Evolutionary conservation across 768 basidiomycete genomes (phyloP), one percentile per base, ranked within the genome.

Genomic region (Lyophyllum shimeji): DNA sequence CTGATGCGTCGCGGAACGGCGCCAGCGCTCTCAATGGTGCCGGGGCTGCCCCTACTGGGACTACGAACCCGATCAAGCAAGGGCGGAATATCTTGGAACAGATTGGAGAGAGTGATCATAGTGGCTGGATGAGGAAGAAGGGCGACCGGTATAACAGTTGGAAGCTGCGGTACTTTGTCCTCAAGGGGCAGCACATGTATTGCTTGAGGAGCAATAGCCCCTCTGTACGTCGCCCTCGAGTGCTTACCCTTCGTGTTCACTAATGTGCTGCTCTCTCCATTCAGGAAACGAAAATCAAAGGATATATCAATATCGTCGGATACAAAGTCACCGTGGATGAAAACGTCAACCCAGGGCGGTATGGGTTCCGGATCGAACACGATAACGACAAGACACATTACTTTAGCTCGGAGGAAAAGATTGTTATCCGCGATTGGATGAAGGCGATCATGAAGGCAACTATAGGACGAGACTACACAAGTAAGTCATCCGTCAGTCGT

Each of bases 391-490:
- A 89, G 73, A 78, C 89, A 1, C 94, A 98, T 69, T 93, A 72
- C 66, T 99, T 99, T 73, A 93, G 91, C 60, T 93, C 93, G 0
- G 90, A 94, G 21, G 95, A 98, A 65, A 92, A 93, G 71, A 65
- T 74, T 0, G 73, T 84, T 34, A 81, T 97, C 46, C 85, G 97
- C n/a, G 93, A 93, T 61, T 98, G 97, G 96, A 98, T 98, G 97
- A 99, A 98, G 75, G 93, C 95, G 7, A 84, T 99, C 62, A 98
- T 98, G 93, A 99, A 98, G 69, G 93, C 96, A 2, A 98, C 96
- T 12, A 99, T 99, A 62, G 88, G 84, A 8, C 78, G 97, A 53
- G 97, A 98, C 69, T 98, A 95, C 67, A 82, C 88, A 8, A 89
- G 94, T 95, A 64, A 37, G 88, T 78, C 37, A 49, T 33, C 24